Evolutionary conservation across 805 yeast genomes (phyloP), one percentile per base, ranked within the genome.

Genomic region (Candida palmyrensis): DNA sequence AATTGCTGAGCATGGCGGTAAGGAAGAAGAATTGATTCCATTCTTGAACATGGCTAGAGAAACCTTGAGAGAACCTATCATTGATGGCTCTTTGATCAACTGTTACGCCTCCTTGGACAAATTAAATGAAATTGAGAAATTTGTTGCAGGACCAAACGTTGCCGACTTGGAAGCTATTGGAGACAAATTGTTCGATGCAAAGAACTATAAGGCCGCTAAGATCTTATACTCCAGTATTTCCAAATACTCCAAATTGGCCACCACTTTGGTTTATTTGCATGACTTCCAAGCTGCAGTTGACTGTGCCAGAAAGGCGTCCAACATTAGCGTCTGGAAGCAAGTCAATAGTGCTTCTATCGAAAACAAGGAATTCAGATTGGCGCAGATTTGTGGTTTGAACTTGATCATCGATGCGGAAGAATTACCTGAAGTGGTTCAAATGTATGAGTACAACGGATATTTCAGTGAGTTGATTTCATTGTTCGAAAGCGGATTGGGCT

Each of bases 281-380:
- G 97, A 92, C 57, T 89, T 87, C 60, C 97, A 92, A 66, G 79
- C 86, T 36, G 98, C 98, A 32, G 98, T 92, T 42, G 97, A 92
- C 55, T 88, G 97, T 62, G 98, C 98, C 15, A 83, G 98, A 71
- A 92, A 90, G 66, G 97, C 98, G 3, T 84, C 95, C 22, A 88
- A 87, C 60, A 77, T 82, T 40, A 75, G 73, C 53, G 98, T 92
- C 25, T 92, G 98, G 98, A 92, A 88, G 64, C 94, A 89, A 63
- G 98, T 92, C 32, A 87, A 88, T 63, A 85, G 81, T 57, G 98
- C 97, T 15, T 92, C 98, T 76, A 80, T 92, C 58, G 95, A 81
- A 47, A 84, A 86, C 66, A 80, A 80, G 55, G 98, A 92, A 63
- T 92, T 92, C 73, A 79, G 96, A 60, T 73, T 92, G 41, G 98